Evolutionary conservation across 495 filamentous ascomycete species (phyloP), one percentile per base, ranked within the genome.

Genomic region (Tuber magnatum): DNA sequence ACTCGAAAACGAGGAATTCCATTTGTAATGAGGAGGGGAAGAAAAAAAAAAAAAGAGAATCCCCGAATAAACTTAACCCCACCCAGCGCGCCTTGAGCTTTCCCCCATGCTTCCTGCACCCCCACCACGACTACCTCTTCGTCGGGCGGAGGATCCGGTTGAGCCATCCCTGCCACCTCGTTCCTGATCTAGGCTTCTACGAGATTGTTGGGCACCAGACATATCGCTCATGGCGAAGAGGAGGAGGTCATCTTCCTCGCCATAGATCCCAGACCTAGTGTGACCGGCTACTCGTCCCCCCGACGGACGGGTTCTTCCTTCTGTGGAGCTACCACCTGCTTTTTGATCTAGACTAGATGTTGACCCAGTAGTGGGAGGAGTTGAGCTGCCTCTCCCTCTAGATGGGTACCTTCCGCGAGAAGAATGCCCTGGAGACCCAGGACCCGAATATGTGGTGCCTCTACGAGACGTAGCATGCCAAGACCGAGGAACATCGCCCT

Each of bases 221-320:
- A 82, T 79, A 46, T 82, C 81, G 40, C 81, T 82, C 78, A 82
- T 82, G 42, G 81, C 73, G 78, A 82, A 82, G 46, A 82, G 77
- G 46, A 82, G 77, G 35, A 82, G 71, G 61, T 82, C 81, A 43
- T 82, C 81, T 38, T 80, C 77, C 65, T 82, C 80, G 3, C 51
- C 43, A 69, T 72, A 74, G 68, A 74, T 61, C 20, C 73, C 71
- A 35, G 78, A 41, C 44, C 74, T 74, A 24, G 71, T 65, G 46
- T 77, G 82, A 56, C 81, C 82, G 12, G 76, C 71, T 1, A 78
- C 80, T 72, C 81, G 74, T 61, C 81, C 77, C 24, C 74, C 78
- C 9, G 73, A 44, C 35, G 74, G 80, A 38, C 77, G 68, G 32
- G 69, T 43, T 24, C 68, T 44, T 43, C 46, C 70, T 22, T 18